Percentiles rank a stretch among this genome's conserved stretches.
Conservation (phyloP, 2,329 filamentous ascomycete genomes). For the Sclerotiophoma versabilis region DNA sequence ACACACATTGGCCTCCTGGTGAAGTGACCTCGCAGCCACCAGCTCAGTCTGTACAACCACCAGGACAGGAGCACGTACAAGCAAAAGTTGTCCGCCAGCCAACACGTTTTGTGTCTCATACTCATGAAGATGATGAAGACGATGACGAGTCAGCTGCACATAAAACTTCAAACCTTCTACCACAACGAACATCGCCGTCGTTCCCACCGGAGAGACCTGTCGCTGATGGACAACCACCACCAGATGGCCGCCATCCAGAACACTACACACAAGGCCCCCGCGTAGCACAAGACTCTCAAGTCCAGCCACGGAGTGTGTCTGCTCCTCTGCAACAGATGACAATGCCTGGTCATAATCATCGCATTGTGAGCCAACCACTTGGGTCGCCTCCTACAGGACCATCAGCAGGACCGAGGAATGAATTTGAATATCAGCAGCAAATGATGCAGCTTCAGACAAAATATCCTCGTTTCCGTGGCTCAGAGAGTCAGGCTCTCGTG, state of each 20-base stretch:
- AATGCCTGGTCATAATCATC: conserved; percentile 22
- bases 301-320: conserved; percentile 18
- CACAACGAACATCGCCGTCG: neutral
- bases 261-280: conserved; percentile 20
- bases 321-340: conserved; percentile 15
- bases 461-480: conserved; percentile 50
- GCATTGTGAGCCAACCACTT: conserved; percentile 20
- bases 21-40: conserved; percentile 2
- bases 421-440: conserved; percentile 42
- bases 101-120: conserved; percentile 9
- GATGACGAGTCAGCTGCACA: neutral
- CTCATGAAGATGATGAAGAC: neutral
- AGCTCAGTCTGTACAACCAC: conserved; percentile 1
- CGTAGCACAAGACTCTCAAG: neutral
- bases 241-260: neutral
- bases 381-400: conserved; percentile 15
- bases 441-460: conserved; percentile 43
- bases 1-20: conserved; percentile 13
- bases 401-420: conserved; percentile 28
- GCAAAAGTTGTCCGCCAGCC: conserved; percentile 13
- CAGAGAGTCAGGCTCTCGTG: conserved; percentile 51
- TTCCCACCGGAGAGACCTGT: neutral
- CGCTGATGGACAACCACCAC: neutral
- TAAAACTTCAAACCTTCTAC: neutral
- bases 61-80: conserved; percentile 3